A percentile compares a stretch with the other conserved stretches of the same genome.
Evolutionary conservation across 306 rosid species (phyloP).

Genomic region (Medicago ruthenica): DNA sequence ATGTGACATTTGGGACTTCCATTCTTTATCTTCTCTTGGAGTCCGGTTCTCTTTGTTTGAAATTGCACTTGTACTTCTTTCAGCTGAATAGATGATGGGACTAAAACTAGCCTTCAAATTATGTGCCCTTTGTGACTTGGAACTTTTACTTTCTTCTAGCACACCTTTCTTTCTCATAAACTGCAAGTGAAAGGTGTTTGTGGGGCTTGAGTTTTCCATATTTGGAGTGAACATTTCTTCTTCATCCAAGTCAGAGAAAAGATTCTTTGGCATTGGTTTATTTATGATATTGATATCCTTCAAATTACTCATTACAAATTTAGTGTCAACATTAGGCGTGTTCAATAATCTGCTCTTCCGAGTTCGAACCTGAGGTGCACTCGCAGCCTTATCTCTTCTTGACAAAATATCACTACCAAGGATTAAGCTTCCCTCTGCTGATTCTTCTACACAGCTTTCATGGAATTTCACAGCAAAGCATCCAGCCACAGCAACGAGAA

Average conservation of each 20-base stretch:
- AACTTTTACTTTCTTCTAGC: constrained; percentile 48
- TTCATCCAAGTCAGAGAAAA: constrained; percentile 53
- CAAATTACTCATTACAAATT: constrained; percentile 36
- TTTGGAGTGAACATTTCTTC: constrained; percentile 62
- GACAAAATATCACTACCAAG: constrained; percentile 60
- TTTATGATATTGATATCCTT: constrained; percentile 39
- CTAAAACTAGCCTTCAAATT: constrained; percentile 43
- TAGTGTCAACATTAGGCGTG: constrained; percentile 39
- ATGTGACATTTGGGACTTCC: constrained; percentile 44
- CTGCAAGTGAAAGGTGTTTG: constrained; percentile 53
- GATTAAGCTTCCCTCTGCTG: constrained; percentile 42
- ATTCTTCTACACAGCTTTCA: constrained; percentile 36
- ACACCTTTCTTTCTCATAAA: constrained; percentile 58
- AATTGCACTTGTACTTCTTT: constrained; percentile 37
- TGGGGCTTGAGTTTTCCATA: constrained; percentile 76
- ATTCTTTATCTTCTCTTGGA: constrained; percentile 48
- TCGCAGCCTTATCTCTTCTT: constrained; percentile 71
- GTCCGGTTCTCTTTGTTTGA: constrained; percentile 60
- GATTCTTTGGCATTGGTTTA: constrained; percentile 39
- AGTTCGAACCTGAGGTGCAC: constrained; percentile 58
- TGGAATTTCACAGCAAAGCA: constrained; percentile 42
- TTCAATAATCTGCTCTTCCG: constrained; percentile 46
- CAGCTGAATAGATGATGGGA: constrained; percentile 46
- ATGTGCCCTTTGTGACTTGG: constrained; percentile 45
- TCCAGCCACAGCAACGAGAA: constrained; percentile 35